Evolutionary conservation across 2,329 filamentous ascomycete genomes (phyloP), one percentile per base, ranked within the genome.

Genomic region (Colletotrichum lini): DNA sequence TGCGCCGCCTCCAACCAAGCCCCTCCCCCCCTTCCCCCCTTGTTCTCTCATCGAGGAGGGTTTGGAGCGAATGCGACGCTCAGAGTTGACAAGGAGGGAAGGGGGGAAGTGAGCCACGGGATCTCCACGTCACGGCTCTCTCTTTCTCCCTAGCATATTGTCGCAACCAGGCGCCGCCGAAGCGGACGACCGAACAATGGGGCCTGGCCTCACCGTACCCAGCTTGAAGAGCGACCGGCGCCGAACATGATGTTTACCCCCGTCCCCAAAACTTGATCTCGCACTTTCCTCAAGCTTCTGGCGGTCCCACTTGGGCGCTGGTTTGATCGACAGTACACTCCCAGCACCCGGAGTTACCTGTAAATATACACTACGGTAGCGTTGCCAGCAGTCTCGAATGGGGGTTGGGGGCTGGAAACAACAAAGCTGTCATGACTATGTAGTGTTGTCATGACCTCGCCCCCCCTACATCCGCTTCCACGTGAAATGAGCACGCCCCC

Each of bases 271-370:
- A 15, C 13, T 45, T 54, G 58, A 44, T 62, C 23, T 63, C 26
- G 44, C 18, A 64, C 45, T 45, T 70, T 70, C 67, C 60, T 57
- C 62, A 66, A 66, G 67, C 62, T 66, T 70, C 67, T 66, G 47
- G 47, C 13, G 47, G 21, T 10, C 52, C 59, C 66, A 52, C 56
- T 23, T 45, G 40, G 57, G 49, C 30, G 6, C 30, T 40, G 42
- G 49, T n/a, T 63, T 63, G 65, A 67, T 52, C 53, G 49, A 35
- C 50, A 42, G 40, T 58, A 58, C 62, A 65, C 26, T 21, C 16
- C 1, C 47, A 30, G 30, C 30, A 30, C 30, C 30, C 7, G 30
- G 26, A 26, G 30, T 30, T 30, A 9, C 30, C 30, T 30, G 30
- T 30, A 30, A 9, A 30, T 30, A 30, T 7, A 30, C 30, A 30